A percentile compares a stretch with the other conserved stretches of the same genome.
phyloP scores from a whole-genome alignment of 169 alveolate genomes.

The Plasmodium vinckei region DNA sequence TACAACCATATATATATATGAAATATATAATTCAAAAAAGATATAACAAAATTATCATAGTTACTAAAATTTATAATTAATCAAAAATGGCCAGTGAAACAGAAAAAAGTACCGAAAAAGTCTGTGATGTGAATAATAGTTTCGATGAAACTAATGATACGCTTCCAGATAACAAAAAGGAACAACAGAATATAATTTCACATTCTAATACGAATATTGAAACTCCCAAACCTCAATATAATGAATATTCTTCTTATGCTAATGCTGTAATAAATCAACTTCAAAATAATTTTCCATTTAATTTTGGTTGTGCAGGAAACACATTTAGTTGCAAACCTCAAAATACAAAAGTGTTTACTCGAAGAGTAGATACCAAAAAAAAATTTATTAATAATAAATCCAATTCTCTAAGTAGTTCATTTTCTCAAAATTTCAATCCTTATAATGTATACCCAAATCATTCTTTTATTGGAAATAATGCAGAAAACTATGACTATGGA shows the following conservation, averaged over 20 bases:
- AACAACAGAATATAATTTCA: constrained; percentile 13
- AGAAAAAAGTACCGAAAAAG: constrained; percentile 16
- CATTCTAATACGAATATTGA: constrained; percentile 26
- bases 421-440: constrained; percentile 26
- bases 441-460: constrained; percentile 21
- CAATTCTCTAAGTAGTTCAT: constrained; percentile 24
- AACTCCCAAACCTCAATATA: constrained; percentile 23
- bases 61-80: too few relatives aligned
- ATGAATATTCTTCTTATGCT: constrained; percentile 46
- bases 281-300: constrained; percentile 25
- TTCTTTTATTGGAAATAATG: constrained; percentile 37
- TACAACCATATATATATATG: constrained; percentile 9
- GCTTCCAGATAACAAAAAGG: constrained; percentile 15
- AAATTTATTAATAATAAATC: constrained; percentile 37
- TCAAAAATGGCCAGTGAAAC: not conserved
- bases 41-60: not conserved
- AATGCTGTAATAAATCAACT: constrained; percentile 25
- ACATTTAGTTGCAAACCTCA: constrained; percentile 41
- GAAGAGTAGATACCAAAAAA: constrained; percentile 57
- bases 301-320: constrained; percentile 26
- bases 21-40: not conserved
- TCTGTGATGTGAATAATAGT: constrained; percentile 23
- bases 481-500: constrained; percentile 28
- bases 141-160: constrained; percentile 65
- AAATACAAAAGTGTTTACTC: constrained; percentile 48